Base-by-base conservation (phyloP, 2,329 filamentous ascomycete genomes). In the Massarina eburnea region DNA sequence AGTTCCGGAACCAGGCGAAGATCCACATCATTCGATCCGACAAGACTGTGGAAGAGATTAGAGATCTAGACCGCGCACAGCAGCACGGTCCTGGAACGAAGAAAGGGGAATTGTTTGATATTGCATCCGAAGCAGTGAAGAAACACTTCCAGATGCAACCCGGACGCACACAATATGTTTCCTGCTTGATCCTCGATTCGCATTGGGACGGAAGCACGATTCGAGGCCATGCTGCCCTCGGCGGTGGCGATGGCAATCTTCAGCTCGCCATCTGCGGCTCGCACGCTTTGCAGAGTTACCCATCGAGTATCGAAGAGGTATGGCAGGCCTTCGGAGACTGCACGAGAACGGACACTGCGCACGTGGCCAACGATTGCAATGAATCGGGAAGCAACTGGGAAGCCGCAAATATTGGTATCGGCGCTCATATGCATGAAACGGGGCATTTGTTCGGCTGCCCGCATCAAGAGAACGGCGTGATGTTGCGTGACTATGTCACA, bases 311-410 rank as follows among this genome's bases (percentile, higher is more conserved):
- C 33, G 92, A 97, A 67, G 92, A 97, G 62, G 86, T 97, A 1
- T 88, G 90, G 4, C 84, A 90, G 17, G 87, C 91, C 5, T 95
- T 97, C 61, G 86, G 83, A 14, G 91, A 97, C 70, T 96, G 91
- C 69, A 96, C 91, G 2, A 83, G 86, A 24, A 96, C 91, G 0
- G 89, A 97, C 64, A 88, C 85, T 8, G 80, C 83, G 30, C 81
- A 81, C 58, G 84, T 96, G 29, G 87, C 88, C 14, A 96, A 96
- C 60, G 89, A 95, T 66, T 89, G 84, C 67, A 87, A 88, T 57
- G 89, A 96, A 55, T 86, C 85, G 6, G 91, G 91, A 19, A 95
- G 89, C 64, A 94, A 85, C 37, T 97, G 92, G 92, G 92, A 97
- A 68, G 85, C 91, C n/a, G 91, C 89, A 20, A 95, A 92, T 58